phyloP scores from a whole-genome alignment of 495 filamentous ascomycete genomes.

The Neurospora sp. region DNA sequence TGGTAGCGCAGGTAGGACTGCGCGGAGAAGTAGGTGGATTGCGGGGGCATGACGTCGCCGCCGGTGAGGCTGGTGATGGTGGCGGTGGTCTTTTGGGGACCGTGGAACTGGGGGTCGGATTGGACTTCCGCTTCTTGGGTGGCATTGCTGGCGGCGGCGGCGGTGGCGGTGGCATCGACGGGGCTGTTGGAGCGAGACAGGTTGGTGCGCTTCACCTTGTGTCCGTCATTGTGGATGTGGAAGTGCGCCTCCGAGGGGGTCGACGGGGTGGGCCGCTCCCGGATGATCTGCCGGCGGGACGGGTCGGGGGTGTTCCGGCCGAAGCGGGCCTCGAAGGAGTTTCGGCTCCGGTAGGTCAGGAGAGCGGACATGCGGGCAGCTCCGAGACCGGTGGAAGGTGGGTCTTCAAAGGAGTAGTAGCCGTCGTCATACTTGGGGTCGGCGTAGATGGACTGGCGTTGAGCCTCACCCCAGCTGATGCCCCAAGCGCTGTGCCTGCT shows the following conservation, averaged over 20 bases:
- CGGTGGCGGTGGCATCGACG: constrained; percentile 27
- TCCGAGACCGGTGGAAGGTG: constrained; percentile 75
- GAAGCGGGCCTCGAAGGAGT: constrained; percentile 93
- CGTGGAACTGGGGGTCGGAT: constrained; percentile 69
- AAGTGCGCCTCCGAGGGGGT: constrained; percentile 76
- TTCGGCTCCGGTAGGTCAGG: constrained; percentile 87
- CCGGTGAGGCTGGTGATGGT: constrained; percentile 19
- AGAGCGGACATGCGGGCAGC: constrained; percentile 95
- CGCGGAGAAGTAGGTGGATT: constrained; percentile 88
- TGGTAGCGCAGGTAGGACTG: constrained; percentile 99
- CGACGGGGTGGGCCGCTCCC: constrained; percentile 48
- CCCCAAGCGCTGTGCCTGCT: constrained; percentile 96
- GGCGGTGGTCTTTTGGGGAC: constrained; percentile 32
- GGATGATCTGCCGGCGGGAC: constrained; percentile 67
- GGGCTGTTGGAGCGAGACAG: constrained; percentile 30
- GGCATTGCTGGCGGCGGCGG: constrained; percentile 6
- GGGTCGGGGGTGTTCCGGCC: constrained; percentile 87
- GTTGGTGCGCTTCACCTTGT: constrained; percentile 45
- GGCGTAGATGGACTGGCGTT: constrained; percentile 94
- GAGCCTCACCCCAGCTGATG: constrained; percentile 97
- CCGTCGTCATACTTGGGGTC: constrained; percentile 98
- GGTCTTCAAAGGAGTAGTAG: constrained; percentile 78
- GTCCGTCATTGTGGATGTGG: constrained; percentile 93
- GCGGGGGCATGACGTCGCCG: constrained; percentile 37
- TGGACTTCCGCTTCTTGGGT: constrained; percentile 3